Evolutionary conservation across 805 yeast species (phyloP), one percentile per base, ranked within the genome.

Genomic region (Metschnikowia santaceciliae): DNA sequence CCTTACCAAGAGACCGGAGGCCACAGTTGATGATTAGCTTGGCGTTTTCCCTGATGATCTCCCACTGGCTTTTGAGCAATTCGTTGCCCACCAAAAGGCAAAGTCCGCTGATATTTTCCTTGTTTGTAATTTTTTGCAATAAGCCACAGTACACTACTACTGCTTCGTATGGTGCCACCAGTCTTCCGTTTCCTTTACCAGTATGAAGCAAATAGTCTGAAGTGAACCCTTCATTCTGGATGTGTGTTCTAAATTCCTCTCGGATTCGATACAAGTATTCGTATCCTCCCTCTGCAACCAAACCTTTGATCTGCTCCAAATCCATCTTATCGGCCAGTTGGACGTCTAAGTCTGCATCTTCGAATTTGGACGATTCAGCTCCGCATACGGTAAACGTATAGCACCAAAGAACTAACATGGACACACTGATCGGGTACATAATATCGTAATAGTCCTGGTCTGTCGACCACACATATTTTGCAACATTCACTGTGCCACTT

Each of bases 1-100:
- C 58, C 54, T 72, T 72, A 1, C 78, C 78, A 26, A 72, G 65
- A 1, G 74, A 67, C 38, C 77, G 59, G 20, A 62, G 61, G 13
- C 77, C 77, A 56, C 77, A 72, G 50, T 74, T 72, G 41, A 72
- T 62, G 19, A 74, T 70, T 46, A 74, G 63, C 48, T 66, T 69
- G 19, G 75, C 77, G 51, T 72, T 70, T 45, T 74, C 78, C 43
- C 76, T 61, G 8, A 73, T 62, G 7, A 72, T 63, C 45, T 71
- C 74, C 76, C 76, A 73, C 51, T 72, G 77, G 52, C 76, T 67
- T 37, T 60, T 61, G 43, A 71, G 56, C 22, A 73, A 60, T 39
- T 62, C 66, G 0, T 71, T 64, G 1, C 76, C 75, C 7, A 74
- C 68, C 35, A 72, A 60, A 52, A 72, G 70, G 46, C 78, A 74